A percentile compares a stretch with the other conserved stretches of the same genome.
These are phyloP conservation scores for Nemania diffusa DNA, from an alignment of 2,329 filamentous ascomycete species.

Conservation along the genomic window DNA sequence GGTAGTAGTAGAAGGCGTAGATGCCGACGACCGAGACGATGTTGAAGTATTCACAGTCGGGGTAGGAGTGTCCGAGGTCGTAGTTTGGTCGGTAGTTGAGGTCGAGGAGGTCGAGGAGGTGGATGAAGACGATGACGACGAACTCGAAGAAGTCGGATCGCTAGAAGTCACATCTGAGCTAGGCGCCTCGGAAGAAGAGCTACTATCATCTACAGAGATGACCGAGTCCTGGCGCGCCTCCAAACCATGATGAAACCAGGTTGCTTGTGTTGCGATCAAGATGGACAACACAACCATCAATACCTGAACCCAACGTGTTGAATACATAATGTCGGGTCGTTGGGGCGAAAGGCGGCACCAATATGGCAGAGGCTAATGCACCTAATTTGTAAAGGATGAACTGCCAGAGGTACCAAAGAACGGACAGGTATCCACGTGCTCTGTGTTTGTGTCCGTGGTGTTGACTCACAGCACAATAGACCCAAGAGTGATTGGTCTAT, in stretches of 20 bases:
- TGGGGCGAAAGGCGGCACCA: not conserved
- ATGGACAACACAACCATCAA: conserved; percentile 62
- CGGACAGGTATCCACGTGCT: conserved; percentile 13
- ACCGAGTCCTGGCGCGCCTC: conserved; percentile 39
- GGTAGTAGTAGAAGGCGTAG: conserved; percentile 10
- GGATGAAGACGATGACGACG: conserved; percentile 19
- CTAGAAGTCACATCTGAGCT: conserved; percentile 23
- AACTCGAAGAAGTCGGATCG: conserved; percentile 24
- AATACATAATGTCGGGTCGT: conserved; percentile 56
- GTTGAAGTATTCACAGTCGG: conserved; percentile 15
- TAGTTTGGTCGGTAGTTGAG: conserved; percentile 41
- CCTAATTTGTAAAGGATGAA: not conserved
- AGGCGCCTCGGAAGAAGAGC: conserved; percentile 34
- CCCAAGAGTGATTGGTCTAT: not conserved
- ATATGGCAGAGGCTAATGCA: not conserved
- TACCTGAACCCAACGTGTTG: conserved; percentile 57
- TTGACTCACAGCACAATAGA: conserved; percentile 3
- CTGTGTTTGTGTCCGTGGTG: conserved; percentile 5
- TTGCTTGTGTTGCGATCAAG: conserved; percentile 58
- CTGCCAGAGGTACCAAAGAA: conserved; percentile 1
- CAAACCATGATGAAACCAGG: conserved; percentile 48
- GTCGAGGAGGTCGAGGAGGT: conserved; percentile 29
- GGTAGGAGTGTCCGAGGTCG: conserved; percentile 33
- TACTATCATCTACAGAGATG: conserved; percentile 34
- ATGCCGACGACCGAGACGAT: conserved; percentile 2